Conservation (phyloP, 352 stramenopile species). For the Achlya hypogyna region DNA sequence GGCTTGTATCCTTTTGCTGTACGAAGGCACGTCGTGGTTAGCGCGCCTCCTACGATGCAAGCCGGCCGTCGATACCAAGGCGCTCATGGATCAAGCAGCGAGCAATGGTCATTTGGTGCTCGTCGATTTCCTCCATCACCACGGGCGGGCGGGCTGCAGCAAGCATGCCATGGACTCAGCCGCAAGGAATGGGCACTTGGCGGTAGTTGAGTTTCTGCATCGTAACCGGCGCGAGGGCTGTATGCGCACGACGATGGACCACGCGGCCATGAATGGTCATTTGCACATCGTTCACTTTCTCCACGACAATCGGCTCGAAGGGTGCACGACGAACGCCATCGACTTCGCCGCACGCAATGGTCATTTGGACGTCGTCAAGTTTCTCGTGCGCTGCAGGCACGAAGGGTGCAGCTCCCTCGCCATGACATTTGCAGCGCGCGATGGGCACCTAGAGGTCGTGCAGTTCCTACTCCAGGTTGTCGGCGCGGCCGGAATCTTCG, state of each 20-base stretch:
- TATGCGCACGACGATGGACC: not conserved
- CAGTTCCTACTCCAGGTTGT: not conserved
- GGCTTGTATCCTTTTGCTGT: not conserved
- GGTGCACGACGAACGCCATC: conserved; percentile 2
- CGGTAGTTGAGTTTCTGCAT: not conserved
- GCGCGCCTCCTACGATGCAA: not conserved
- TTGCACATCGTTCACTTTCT: conserved; percentile 7
- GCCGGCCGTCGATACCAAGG: not conserved
- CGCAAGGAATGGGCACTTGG: not conserved
- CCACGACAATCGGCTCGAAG: conserved; percentile 4
- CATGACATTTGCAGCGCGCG: not conserved
- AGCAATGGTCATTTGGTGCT: not conserved
- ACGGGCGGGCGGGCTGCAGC: not conserved
- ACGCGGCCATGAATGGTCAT: conserved; percentile 2
- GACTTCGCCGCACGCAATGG: conserved; percentile 9
- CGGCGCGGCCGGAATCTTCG: not conserved
- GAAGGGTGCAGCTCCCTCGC: conserved; percentile 2
- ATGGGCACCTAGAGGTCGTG: conserved; percentile 9
- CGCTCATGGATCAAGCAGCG: not conserved
- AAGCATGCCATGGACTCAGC: not conserved
- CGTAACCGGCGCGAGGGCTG: not conserved
- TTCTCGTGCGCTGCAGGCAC: not conserved
- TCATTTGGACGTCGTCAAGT: conserved; percentile 12
- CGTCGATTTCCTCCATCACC: not conserved
- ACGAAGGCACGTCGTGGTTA: not conserved